These are phyloP conservation scores for Psilocybe cubensis DNA, from an alignment of 768 basidiomycete species.

Conservation along the genomic window DNA sequence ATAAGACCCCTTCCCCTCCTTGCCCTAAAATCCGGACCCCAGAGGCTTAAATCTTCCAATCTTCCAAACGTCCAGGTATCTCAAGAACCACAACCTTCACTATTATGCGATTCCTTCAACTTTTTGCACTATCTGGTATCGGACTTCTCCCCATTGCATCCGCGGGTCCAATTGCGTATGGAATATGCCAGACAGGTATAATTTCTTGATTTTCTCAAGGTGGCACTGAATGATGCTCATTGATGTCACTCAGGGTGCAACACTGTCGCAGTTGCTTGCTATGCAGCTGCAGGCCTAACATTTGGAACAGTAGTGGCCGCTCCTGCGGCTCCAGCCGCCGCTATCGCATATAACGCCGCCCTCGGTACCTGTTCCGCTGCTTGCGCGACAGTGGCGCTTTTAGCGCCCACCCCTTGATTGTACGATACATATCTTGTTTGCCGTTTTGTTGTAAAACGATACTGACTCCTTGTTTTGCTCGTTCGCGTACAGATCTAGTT, in stretches of 20 bases:
- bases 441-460: background rate
- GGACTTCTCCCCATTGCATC: background rate
- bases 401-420: conserved; percentile 35
- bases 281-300: conserved; percentile 41
- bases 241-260: conserved; percentile 21
- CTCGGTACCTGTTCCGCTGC: conserved; percentile 45
- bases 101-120: background rate
- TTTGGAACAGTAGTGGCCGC: conserved; percentile 48
- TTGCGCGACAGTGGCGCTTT: conserved; percentile 38
- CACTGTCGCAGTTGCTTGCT: conserved; percentile 39
- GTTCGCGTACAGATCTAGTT: background rate
- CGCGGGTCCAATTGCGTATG: conserved; percentile 40
- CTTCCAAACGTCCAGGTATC: too few relatives aligned
- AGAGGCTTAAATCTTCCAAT: too few relatives aligned
- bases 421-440: background rate
- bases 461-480: background rate
- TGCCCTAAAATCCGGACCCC: too few relatives aligned
- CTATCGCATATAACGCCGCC: conserved; percentile 45
- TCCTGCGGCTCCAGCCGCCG: conserved; percentile 36
- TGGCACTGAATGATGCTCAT: background rate
- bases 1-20: too few relatives aligned
- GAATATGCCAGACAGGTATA: conserved; percentile 36
- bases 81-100: background rate
- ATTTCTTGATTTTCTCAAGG: background rate
- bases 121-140: background rate